Base-by-base conservation (phyloP, 495 filamentous ascomycete species). In the Xylaria acuta region DNA sequence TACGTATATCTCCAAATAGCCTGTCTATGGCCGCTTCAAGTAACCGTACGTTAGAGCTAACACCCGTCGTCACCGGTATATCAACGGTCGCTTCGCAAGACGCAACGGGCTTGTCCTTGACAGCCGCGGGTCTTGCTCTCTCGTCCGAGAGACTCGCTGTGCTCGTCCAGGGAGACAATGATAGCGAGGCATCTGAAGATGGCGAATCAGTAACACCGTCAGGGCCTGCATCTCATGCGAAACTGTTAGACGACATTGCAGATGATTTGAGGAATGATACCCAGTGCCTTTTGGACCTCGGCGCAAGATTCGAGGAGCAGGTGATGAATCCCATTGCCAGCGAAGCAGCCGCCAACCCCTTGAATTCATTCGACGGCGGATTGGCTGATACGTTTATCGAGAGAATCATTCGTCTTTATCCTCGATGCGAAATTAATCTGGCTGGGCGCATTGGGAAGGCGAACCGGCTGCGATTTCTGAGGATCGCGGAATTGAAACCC, bases 71-170 rank as follows among this genome's bases (percentile, higher is more conserved):
- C 20, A 6, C n/a, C 59, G 34, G 38, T 63, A n/a, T 63, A 41
- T 27, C 59, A 12, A 63, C 59, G 2, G 36, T 30, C 22, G 5
- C 59, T 41, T 63, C 59, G 20, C 36, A 63, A 41, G 59, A 63
- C 38, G 38, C 20, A 63, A 63, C 36, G 38, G 14, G n/a, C 25
- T 36, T 66, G 43, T 49, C 43, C 36, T 66, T 53, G 3, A 51
- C 41, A 6, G 64, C 64, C 41, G 43, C 64, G 25, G 64, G 53
- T 32, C 43, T 66, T 66, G 64, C 64, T 66, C 64, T 49, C 43
- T 20, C 34, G 1, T 34, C 64, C 8, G 64, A 32, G 16, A 47
- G 47, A 66, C 43, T 66, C 25, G 32, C 16, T 32, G 64, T 53
- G 14, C 64, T 66, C 6, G n/a, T 47, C 7, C 32, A 66, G 11